These are phyloP conservation scores for Penicillium thymicola DNA, from an alignment of 2,329 filamentous ascomycete genomes.

Conservation along the genomic window DNA sequence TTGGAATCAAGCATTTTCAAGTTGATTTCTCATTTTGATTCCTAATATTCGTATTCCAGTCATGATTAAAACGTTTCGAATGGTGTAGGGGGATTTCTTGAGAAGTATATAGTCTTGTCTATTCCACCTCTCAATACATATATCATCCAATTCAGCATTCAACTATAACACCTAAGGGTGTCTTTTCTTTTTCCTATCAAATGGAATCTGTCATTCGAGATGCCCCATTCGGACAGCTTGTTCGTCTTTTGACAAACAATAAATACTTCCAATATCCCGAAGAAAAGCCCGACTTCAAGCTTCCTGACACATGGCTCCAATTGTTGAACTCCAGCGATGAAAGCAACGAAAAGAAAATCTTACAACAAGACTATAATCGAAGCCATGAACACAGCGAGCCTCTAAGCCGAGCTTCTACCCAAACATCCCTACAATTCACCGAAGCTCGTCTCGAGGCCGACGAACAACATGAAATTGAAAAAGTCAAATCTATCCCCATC, in stretches of 20 bases:
- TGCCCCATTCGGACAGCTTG: constrained; percentile 46
- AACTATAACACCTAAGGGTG: neutral
- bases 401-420: constrained; percentile 14
- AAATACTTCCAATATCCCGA: constrained; percentile 47
- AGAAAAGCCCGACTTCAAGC: constrained; percentile 33
- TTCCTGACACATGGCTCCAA: constrained; percentile 25
- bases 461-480: constrained; percentile 23
- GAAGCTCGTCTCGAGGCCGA: constrained; percentile 32
- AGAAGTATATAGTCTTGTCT: neutral
- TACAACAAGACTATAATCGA: neutral
- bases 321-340: constrained; percentile 9
- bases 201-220: constrained; percentile 38
- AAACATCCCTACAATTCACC: constrained; percentile 4
- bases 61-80: neutral
- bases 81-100: too few species aligned
- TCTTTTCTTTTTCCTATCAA: neutral
- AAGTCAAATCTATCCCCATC: constrained; percentile 31
- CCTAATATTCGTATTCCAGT: neutral
- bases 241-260: constrained; percentile 44
- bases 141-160: neutral
- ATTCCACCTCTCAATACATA: neutral
- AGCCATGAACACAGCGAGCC: neutral
- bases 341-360: neutral
- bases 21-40: neutral
- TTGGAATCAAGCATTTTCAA: neutral